Evolutionary conservation across 192 early-diverging fungal species (phyloP), one percentile per base, ranked within the genome.

Genomic region (Linnemannia hyalina): DNA sequence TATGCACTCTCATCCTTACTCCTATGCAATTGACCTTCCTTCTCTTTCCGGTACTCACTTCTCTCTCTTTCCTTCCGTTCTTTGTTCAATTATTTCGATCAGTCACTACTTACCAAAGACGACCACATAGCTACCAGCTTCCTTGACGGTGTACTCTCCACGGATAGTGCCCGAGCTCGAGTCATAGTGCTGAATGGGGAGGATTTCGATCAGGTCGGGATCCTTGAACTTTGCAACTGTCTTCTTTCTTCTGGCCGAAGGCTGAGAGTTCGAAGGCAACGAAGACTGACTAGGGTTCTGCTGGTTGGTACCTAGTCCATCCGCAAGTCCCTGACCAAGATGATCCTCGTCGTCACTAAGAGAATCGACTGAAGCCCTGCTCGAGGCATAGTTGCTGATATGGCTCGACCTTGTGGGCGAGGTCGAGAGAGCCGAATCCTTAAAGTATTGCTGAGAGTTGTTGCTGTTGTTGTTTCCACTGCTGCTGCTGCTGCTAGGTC

Each of bases 181-280:
- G 73, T 97, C 94, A 79, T 97, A 97, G 83, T 97, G 97, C 69
- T 94, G 90, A 36, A 97, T 92, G 23, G 95, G 95, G n/a, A 96
- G 60, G 35, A 98, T 91, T 84, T 96, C 95, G 11, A 90, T 85
- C 49, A 96, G 90, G 22, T 93, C 91, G 23, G 92, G 92, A 76
- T 96, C 94, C 77, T 94, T 90, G 41, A 85, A 88, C 77, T 88
- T 88, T 72, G 81, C 90, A 65, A 57, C 90, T 22, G 76, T 89
- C 88, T 88, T 89, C 52, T 89, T 89, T 60, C 77, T 82, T 32
- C 89, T 75, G 2, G 65, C 49, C 32, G 73, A 87, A 77, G 82
- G 74, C 38, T 82, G 87, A 60, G 75, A 75, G 36, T 54, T 89
- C 42, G 82, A 69, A 18, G 91, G 88, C 36, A 85, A 60, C 22